Base-by-base conservation (phyloP, 2,329 filamentous ascomycete species). In the Calcarisporium arbuscula region DNA sequence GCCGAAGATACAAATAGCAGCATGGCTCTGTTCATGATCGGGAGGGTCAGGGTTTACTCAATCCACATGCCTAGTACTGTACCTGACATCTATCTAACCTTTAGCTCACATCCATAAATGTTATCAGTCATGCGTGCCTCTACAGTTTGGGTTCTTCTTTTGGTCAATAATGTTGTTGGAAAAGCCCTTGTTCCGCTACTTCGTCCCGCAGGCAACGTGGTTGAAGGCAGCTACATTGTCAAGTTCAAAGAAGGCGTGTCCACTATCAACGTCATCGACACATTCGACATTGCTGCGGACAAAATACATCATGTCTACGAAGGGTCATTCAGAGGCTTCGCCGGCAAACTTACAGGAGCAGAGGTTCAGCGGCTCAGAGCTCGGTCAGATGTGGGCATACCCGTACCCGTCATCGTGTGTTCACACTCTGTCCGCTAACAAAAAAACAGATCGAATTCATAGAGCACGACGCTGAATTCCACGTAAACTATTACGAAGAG, bases 401-500 rank as follows among this genome's bases (percentile, higher is more conserved):
- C 12, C 19, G 8, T 6, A 19, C 29, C n/a, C 8, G 20, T 21
- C 22, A 20, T 19, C 22, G 10, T 25, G 14, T 25, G 10, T 25
- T 25, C 10, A 25, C 14, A 25, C 22, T 25, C 14, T 25, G 22
- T 25, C 10, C 22, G 14, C 22, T 25, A 9, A 10, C 10, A 25
- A 9, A 14, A 25, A 10, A 14, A 25, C 15, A 11, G 29, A 19
- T 31, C 2, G 29, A 31, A 7, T 31, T 20, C 12, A 31, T 31
- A n/a, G 29, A 31, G 19, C 29, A 31, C n/a, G 29, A 31, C 19
- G 29, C 17, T n/a, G 16, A n/a, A 20, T 11, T 31, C 1, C 14
- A 8, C 6, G 19, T 16, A 16, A 14, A 7, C 10, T 48, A 48
- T 5, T 60, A 53, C 36, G 43, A 61, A 11, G 55, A 61, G 44